phyloP scores from a whole-genome alignment of 805 yeast genomes.

The Barnettozyma pratensis region DNA sequence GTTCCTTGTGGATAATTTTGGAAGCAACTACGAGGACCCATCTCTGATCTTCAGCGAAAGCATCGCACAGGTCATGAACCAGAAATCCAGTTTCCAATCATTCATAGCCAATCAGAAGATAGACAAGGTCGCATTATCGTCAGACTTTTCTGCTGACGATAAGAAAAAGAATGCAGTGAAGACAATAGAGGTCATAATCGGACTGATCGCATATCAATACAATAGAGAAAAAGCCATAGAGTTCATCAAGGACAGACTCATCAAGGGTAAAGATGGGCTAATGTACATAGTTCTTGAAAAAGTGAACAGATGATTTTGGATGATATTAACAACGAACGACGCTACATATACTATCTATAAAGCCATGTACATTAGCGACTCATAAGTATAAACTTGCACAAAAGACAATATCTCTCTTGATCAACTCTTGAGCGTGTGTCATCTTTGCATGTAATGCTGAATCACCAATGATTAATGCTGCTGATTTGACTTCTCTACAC shows the following conservation, averaged over 20 bases:
- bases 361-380: background rate
- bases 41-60: background rate
- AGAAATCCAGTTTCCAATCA: background rate
- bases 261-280: slow-evolving; percentile 15
- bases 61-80: background rate
- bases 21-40: slow-evolving; percentile 1
- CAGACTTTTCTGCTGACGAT: background rate
- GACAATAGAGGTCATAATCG: slow-evolving; percentile 22
- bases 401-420: slow-evolving; percentile 94
- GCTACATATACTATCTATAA: too few relatives aligned
- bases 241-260: slow-evolving; percentile 18
- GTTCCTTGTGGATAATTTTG: slow-evolving; percentile 6
- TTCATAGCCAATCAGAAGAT: background rate
- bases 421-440: slow-evolving; percentile 88
- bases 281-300: slow-evolving; percentile 15
- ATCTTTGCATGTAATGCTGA: slow-evolving; percentile 83
- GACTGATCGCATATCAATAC: slow-evolving; percentile 19
- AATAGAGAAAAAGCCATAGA: slow-evolving; percentile 15
- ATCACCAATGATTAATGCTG: slow-evolving; percentile 93
- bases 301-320: slow-evolving; percentile 2
- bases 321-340: background rate
- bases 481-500: slow-evolving; percentile 90
- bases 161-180: background rate
- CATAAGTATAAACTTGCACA: slow-evolving; percentile 89
- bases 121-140: background rate